Conservation (phyloP, 2,329 filamentous ascomycete species). For the Beauveria bassiana region DNA sequence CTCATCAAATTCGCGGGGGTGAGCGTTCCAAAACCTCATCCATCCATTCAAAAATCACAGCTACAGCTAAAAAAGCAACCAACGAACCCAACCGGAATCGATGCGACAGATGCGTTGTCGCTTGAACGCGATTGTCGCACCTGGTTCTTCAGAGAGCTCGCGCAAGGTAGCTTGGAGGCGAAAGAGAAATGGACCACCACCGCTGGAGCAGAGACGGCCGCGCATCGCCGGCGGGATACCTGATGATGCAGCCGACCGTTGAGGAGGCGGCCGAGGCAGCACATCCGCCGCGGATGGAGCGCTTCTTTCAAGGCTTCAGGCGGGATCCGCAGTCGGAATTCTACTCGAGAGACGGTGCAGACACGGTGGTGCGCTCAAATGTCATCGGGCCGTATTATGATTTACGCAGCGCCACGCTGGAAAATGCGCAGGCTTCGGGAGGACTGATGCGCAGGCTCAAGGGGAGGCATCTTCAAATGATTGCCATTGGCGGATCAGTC, state of each 20-base stretch:
- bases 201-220: neutral
- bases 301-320: constrained; percentile 8
- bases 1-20: neutral
- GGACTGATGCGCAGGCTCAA: constrained; percentile 40
- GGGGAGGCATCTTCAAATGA: constrained; percentile 80
- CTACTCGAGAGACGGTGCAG: neutral
- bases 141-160: neutral
- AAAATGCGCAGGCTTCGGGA: constrained; percentile 5
- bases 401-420: constrained; percentile 7
- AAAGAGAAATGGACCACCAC: neutral
- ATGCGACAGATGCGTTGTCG: neutral
- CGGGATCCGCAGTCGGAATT: constrained; percentile 7
- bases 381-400: constrained; percentile 4
- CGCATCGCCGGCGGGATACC: neutral
- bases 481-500: constrained; percentile 81
- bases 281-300: neutral
- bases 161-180: neutral
- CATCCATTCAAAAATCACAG: no score
- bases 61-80: no score
- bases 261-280: neutral
- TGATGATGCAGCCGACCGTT: neutral
- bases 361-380: neutral
- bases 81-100: neutral
- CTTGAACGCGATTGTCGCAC: neutral
- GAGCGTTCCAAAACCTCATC: neutral